Evolutionary conservation across 345 rosid species (phyloP).

Genomic region (Citrus inodora): DNA sequence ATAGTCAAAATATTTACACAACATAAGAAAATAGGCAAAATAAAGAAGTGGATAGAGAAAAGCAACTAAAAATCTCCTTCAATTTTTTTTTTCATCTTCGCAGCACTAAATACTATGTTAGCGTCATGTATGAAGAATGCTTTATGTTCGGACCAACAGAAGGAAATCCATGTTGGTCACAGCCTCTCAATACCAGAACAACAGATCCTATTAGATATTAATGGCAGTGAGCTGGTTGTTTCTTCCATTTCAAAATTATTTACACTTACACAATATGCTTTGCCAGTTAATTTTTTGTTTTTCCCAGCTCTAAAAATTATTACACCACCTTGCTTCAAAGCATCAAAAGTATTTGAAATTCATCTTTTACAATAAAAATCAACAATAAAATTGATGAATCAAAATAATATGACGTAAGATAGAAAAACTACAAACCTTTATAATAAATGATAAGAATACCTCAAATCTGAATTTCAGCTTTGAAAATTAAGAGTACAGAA

Average conservation of each 20-base stretch:
- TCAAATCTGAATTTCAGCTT: not conserved
- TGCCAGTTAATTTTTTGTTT: not conserved
- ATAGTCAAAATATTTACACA: too few species aligned
- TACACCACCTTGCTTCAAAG: not conserved
- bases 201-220: not conserved
- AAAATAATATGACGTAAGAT: not conserved
- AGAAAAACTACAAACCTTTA: not conserved
- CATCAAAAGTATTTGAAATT: not conserved
- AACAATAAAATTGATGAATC: not conserved
- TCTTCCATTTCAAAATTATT: not conserved
- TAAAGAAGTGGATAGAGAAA: too few species aligned
- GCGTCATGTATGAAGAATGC: not conserved
- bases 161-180: not conserved
- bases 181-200: not conserved
- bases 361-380: not conserved
- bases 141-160: not conserved
- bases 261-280: not conserved
- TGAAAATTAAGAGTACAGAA: not conserved
- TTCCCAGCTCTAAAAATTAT: not conserved
- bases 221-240: not conserved
- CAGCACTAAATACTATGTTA: not conserved
- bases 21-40: too few species aligned
- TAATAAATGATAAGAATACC: not conserved
- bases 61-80: too few species aligned
- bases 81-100: not conserved